phyloP scores from a whole-genome alignment of 768 basidiomycete species.

The Rhizopogon vulgaris region DNA sequence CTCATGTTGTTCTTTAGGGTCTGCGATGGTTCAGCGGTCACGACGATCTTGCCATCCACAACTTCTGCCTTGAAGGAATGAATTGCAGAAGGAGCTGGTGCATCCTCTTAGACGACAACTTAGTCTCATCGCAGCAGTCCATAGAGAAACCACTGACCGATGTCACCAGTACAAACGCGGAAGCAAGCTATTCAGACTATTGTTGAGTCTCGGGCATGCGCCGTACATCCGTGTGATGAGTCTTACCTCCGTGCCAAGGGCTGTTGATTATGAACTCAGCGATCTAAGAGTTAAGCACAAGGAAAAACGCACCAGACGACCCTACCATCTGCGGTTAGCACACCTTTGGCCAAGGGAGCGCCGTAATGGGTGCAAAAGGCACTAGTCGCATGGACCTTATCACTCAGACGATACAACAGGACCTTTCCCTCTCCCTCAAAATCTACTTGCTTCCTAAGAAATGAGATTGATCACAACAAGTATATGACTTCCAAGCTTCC shows the following conservation, averaged over 20 bases:
- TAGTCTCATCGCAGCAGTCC: neutral
- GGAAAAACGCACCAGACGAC: conserved; percentile 59
- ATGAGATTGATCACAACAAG: neutral
- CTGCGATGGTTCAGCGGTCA: conserved; percentile 59
- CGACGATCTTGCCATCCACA: conserved; percentile 67
- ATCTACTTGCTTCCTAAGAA: conserved; percentile 69
- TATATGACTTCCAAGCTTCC: neutral
- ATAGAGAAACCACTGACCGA: conserved; percentile 39
- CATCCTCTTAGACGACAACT: conserved; percentile 57
- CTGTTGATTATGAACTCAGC: conserved; percentile 29
- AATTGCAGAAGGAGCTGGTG: conserved; percentile 75
- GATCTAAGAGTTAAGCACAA: neutral
- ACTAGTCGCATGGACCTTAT: conserved; percentile 71
- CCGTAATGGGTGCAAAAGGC: conserved; percentile 92
- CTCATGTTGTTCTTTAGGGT: conserved; percentile 64
- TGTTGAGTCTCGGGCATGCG: neutral
- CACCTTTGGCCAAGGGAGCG: conserved; percentile 79
- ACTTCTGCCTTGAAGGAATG: conserved; percentile 72
- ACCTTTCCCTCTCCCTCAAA: conserved; percentile 76
- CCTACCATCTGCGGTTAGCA: conserved; percentile 70
- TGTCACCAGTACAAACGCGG: conserved; percentile 79
- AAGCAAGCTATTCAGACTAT: conserved; percentile 60
- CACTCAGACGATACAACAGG: conserved; percentile 67
- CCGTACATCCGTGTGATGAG: neutral
- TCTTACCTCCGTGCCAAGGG: conserved; percentile 82